These are phyloP conservation scores for Entonaema liquescens DNA, from an alignment of 495 filamentous ascomycete species.

Conservation along the genomic window DNA sequence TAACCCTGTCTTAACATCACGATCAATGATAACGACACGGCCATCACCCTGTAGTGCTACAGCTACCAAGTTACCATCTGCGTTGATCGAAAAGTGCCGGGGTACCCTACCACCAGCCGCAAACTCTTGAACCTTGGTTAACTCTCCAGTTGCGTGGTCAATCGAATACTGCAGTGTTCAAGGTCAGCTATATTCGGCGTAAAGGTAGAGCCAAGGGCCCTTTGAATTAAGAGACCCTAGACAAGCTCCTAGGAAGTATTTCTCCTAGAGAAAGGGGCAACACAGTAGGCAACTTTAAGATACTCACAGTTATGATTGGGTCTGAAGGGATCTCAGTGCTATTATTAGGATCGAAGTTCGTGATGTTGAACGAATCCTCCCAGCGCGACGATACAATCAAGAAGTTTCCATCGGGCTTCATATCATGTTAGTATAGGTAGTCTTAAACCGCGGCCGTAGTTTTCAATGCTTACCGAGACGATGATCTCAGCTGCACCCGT, in stretches of 20 bases:
- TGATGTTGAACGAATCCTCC: conserved; percentile 59
- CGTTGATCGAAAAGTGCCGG: conserved; percentile 72
- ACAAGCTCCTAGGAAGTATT: not conserved
- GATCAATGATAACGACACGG: conserved; percentile 66
- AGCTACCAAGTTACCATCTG: conserved; percentile 66
- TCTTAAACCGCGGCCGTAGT: not conserved
- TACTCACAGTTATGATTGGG: conserved; percentile 50
- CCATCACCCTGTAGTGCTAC: conserved; percentile 68
- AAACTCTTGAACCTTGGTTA: conserved; percentile 59
- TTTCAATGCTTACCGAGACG: conserved; percentile 61
- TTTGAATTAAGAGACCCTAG: not conserved
- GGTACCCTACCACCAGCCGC: conserved; percentile 68
- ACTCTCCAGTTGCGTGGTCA: conserved; percentile 55
- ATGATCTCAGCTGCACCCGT: conserved; percentile 66
- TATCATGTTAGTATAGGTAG: conserved; percentile 2
- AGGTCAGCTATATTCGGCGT: conserved; percentile 26
- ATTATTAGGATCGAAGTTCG: conserved; percentile 55
- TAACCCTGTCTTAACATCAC: conserved; percentile 64
- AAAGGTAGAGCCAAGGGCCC: not conserved
- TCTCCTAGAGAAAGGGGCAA: not conserved
- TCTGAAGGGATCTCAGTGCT: conserved; percentile 56
- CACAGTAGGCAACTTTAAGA: conserved; percentile 2
- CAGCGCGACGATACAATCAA: conserved; percentile 70
- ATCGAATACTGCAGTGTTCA: conserved; percentile 50
- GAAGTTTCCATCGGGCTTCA: conserved; percentile 65